Evolutionary conservation across 116 monocot genomes (phyloP).

Genomic region (Trichopus zeylanicus): DNA sequence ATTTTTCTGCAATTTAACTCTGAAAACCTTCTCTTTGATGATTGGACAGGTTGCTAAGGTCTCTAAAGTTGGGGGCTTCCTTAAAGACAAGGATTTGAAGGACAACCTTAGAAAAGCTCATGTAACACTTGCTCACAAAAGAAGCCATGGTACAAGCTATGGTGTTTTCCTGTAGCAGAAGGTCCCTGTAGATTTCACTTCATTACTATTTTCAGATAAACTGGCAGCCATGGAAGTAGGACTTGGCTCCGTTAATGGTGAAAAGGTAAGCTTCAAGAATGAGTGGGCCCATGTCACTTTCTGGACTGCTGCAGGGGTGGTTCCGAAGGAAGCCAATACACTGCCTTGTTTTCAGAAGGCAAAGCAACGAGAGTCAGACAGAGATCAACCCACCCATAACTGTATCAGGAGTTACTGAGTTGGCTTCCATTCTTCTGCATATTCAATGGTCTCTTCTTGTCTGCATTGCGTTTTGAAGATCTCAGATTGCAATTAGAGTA

Average conservation of each 20-base stretch:
- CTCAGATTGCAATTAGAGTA: too few species aligned
- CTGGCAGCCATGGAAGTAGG: conserved; percentile 64
- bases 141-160: conserved; percentile 84
- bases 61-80: conserved; percentile 26
- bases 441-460: too few species aligned
- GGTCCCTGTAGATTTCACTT: conserved; percentile 62
- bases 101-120: conserved; percentile 58
- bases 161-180: conserved; percentile 36
- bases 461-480: too few species aligned
- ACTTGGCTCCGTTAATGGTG: conserved; percentile 59
- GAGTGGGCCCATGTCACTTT: conserved; percentile 89
- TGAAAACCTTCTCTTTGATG: too few species aligned
- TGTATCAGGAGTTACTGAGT: conserved; percentile 57
- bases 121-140: conserved; percentile 92
- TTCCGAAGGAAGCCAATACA: conserved; percentile 67
- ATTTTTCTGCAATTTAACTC: too few species aligned
- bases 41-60: conserved; percentile 51
- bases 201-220: conserved; percentile 77
- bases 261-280: conserved; percentile 57
- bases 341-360: conserved; percentile 70
- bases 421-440: too few species aligned
- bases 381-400: conserved; percentile 51
- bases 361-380: conserved; percentile 54
- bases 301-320: conserved; percentile 58
- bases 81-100: conserved; percentile 33